Evolutionary conservation across 2,329 filamentous ascomycete genomes (phyloP).

Genomic region (Akanthomyces dipterigenus): DNA sequence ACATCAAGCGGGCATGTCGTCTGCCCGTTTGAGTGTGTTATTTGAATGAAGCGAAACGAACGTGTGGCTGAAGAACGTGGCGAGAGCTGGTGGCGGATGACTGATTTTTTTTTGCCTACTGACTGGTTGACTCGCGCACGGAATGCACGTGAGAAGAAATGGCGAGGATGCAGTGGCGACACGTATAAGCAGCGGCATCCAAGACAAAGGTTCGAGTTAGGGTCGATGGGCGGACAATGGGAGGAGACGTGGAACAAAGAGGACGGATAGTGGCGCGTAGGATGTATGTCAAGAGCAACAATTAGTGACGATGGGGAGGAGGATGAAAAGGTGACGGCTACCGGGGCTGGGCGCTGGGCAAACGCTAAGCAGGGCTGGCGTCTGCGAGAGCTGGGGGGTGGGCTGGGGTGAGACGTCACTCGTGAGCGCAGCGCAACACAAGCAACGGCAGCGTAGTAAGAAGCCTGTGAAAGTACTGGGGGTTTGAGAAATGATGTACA

Average conservation of each 20-base stretch:
- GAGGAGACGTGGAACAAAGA: not conserved
- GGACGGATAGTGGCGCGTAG: constrained; percentile 1
- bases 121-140: constrained; percentile 5
- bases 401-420: constrained; percentile 6
- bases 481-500: not conserved
- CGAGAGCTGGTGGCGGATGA: constrained; percentile 29
- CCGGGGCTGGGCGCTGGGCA: constrained; percentile 6
- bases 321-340: constrained; percentile 8
- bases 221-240: constrained; percentile 1
- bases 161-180: not conserved
- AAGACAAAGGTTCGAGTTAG: not conserved
- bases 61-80: constrained; percentile 39
- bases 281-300: constrained; percentile 10
- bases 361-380: constrained; percentile 7
- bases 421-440: not conserved
- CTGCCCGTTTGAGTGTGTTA: not conserved
- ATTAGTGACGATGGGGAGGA: constrained; percentile 10
- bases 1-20: constrained; percentile 11
- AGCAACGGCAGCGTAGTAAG: not conserved
- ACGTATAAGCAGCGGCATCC: not conserved
- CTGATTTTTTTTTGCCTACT: constrained; percentile 17
- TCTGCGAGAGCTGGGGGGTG: not conserved
- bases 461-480: not conserved
- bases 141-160: constrained; percentile 5
- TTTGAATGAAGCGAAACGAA: constrained; percentile 22